These are phyloP conservation scores for Perkinsela sp. DNA, from an alignment of 208 protist genomes.

Conservation along the genomic window DNA sequence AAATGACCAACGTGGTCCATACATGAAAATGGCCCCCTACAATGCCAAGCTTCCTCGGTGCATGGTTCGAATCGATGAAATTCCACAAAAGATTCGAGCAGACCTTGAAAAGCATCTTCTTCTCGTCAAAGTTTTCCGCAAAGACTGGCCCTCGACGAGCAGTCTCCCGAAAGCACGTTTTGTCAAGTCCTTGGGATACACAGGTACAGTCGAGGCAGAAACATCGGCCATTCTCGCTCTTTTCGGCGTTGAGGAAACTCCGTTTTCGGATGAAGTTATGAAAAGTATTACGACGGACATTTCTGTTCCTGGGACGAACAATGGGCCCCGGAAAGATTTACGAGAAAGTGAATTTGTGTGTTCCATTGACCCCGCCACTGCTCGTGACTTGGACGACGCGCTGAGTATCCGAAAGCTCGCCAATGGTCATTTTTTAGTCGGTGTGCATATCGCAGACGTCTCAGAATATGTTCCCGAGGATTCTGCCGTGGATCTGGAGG, in stretches of 20 bases:
- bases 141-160: too few relatives aligned
- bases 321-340: slow-evolving; percentile 14
- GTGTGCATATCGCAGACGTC: slow-evolving; percentile 80
- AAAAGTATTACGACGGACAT: background rate
- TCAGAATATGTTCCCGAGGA: slow-evolving; percentile 40
- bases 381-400: slow-evolving; percentile 56
- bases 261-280: background rate
- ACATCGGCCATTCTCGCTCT: background rate
- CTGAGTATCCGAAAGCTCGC: slow-evolving; percentile 18
- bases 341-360: slow-evolving; percentile 36
- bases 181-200: background rate
- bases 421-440: slow-evolving; percentile 33
- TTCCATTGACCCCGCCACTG: slow-evolving; percentile 52
- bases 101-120: too few relatives aligned
- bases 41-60: too few relatives aligned
- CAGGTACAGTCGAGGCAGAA: background rate
- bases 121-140: too few relatives aligned
- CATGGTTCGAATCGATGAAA: too few relatives aligned
- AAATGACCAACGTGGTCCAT: too few relatives aligned
- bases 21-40: too few relatives aligned
- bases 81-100: too few relatives aligned
- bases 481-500: slow-evolving; percentile 52
- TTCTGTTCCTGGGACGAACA: background rate
- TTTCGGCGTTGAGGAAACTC: background rate
- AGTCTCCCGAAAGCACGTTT: background rate